These are phyloP conservation scores for Graphilbum sp. DNA, from an alignment of 2,329 filamentous ascomycete genomes.

Conservation along the genomic window DNA sequence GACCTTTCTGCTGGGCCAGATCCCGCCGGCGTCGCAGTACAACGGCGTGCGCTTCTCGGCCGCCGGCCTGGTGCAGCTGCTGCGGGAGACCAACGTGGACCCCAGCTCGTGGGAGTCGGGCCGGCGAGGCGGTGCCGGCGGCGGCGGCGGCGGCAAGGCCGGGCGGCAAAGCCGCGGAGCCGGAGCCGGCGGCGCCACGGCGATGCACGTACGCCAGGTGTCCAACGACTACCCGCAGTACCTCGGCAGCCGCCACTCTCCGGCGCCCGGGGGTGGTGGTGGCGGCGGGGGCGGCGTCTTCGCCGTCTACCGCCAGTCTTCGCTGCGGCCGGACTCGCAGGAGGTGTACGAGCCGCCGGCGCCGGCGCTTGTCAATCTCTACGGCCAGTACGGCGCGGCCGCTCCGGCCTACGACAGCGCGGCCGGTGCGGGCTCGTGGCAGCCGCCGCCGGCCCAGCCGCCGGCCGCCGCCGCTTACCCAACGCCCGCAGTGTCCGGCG, in stretches of 20 bases:
- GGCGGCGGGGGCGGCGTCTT: constrained; percentile 18
- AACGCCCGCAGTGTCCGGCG: no score
- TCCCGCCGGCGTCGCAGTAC: constrained; percentile 59
- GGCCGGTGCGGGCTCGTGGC: not conserved
- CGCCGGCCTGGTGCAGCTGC: constrained; percentile 53
- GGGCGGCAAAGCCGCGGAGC: constrained; percentile 5
- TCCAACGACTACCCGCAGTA: constrained; percentile 23
- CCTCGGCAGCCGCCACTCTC: constrained; percentile 8
- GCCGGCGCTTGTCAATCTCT: not conserved
- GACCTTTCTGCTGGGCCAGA: constrained; percentile 50
- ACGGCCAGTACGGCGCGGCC: constrained; percentile 10
- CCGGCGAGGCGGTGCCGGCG: constrained; percentile 14
- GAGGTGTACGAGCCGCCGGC: constrained; percentile 25
- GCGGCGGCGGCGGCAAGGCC: constrained; percentile 3
- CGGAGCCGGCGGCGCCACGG: not conserved
- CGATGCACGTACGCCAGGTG: constrained; percentile 20
- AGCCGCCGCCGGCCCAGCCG: not conserved
- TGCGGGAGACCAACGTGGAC: constrained; percentile 50
- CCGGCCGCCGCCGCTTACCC: not conserved
- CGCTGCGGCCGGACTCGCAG: constrained; percentile 31
- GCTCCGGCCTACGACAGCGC: not conserved
- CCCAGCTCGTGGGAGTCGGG: constrained; percentile 34
- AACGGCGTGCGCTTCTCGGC: constrained; percentile 54
- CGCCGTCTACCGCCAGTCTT: constrained; percentile 35
- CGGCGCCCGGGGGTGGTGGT: constrained; percentile 12